Conservation (phyloP, 208 protist species). For the Naegleria fowleri region DNA sequence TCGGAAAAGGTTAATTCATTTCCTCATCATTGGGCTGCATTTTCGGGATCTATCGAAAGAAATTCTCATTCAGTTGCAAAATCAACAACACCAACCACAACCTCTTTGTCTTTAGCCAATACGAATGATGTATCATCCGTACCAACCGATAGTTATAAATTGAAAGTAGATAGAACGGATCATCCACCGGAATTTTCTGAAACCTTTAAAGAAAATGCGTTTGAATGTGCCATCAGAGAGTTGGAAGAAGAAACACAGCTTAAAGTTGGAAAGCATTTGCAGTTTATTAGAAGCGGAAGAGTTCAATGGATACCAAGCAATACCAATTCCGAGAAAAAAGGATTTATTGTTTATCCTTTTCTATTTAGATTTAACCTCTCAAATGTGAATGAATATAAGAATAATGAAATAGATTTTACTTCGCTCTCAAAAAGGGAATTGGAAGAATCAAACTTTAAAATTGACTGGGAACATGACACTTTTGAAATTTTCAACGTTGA, state of each 20-base stretch:
- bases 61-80: not conserved
- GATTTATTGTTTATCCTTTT: conserved; percentile 7
- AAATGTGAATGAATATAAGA: not conserved
- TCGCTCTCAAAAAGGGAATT: not conserved
- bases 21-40: not conserved
- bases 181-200: not conserved
- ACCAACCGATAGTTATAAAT: not conserved
- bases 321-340: not conserved
- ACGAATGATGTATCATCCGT: not conserved
- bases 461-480: not conserved
- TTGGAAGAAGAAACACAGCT: not conserved
- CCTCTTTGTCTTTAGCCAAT: not conserved
- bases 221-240: not conserved
- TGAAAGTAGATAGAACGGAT: not conserved
- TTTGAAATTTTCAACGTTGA: not conserved
- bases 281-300: not conserved
- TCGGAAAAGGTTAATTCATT: not conserved
- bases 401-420: not conserved
- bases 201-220: not conserved
- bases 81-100: no score
- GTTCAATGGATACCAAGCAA: not conserved
- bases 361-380: not conserved
- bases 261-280: not conserved
- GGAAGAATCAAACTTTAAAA: not conserved
- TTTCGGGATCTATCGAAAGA: not conserved